Conservation (phyloP, 331 rosid species). For the Arachis monticola region DNA sequence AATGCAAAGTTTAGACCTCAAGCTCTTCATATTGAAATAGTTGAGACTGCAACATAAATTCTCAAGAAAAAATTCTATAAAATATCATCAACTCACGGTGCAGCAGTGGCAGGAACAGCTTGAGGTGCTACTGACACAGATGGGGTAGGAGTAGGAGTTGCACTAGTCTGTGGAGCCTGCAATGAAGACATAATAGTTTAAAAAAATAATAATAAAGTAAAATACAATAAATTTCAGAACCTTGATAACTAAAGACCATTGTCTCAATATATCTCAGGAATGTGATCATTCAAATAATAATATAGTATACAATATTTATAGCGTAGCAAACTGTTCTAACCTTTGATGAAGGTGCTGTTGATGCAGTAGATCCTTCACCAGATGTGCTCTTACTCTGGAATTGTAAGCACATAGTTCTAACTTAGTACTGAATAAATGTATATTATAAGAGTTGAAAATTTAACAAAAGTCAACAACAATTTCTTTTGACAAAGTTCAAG, state of each 20-base stretch:
- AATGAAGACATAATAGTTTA: slow-evolving; percentile 15
- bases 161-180: slow-evolving; percentile 57
- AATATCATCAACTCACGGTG: slow-evolving; percentile 48
- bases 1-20: slow-evolving; percentile 34
- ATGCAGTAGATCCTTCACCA: slow-evolving; percentile 67
- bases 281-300: slow-evolving; percentile 19
- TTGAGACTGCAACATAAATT: slow-evolving; percentile 9
- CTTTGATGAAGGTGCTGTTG: slow-evolving; percentile 56
- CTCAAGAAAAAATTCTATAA: slow-evolving; percentile 5
- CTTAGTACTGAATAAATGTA: slow-evolving; percentile 28
- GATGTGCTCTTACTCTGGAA: slow-evolving; percentile 67
- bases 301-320: slow-evolving; percentile 4
- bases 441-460: slow-evolving; percentile 2
- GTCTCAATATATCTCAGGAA: slow-evolving; percentile 4
- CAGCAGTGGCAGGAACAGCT: slow-evolving; percentile 43
- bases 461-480: not conserved
- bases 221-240: not conserved
- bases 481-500: slow-evolving; percentile 17
- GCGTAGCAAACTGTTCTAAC: slow-evolving; percentile 44
- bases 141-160: slow-evolving; percentile 46
- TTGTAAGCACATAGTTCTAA: slow-evolving; percentile 29
- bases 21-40: slow-evolving; percentile 7
- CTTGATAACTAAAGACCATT: not conserved
- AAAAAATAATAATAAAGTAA: not conserved
- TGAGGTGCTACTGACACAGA: slow-evolving; percentile 33